Evolutionary conservation across 192 early-diverging fungal species (phyloP).

Genomic region (Glomus cerebriforme): DNA sequence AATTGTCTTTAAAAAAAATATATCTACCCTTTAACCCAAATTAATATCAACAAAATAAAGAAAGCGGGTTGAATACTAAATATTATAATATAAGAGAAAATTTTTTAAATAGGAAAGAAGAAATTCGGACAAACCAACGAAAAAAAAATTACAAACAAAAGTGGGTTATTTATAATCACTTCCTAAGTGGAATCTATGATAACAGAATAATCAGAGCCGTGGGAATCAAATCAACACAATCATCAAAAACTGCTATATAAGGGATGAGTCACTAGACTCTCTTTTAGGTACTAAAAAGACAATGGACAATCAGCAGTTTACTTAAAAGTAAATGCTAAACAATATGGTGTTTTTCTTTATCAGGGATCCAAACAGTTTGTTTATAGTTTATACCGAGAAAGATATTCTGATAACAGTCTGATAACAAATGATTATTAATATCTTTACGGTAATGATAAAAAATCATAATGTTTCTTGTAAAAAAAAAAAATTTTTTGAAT

Average conservation of each 20-base stretch:
- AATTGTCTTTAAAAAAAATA: not conserved
- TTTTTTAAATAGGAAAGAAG: no score
- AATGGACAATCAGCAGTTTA: not conserved
- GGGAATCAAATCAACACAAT: not conserved
- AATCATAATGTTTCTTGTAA: no score
- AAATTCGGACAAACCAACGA: no score
- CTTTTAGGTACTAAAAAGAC: not conserved
- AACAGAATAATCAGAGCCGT: not conserved
- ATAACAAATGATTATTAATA: not conserved
- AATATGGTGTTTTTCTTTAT: not conserved
- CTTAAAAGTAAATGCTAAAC: not conserved
- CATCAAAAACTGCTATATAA: not conserved
- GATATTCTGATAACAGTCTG: not conserved
- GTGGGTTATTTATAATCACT: no score
- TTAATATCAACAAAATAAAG: no score
- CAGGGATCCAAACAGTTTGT: not conserved
- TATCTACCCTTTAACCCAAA: not conserved
- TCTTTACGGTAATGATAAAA: not conserved
- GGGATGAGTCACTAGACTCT: no score
- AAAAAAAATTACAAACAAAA: no score
- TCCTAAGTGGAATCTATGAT: no score
- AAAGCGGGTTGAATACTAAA: no score
- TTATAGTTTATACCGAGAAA: no score
- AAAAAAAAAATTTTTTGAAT: no score
- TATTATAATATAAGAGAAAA: no score